These are phyloP conservation scores for Angomonas ambiguus DNA, from an alignment of 208 protist genomes.

Conservation along the genomic window DNA sequence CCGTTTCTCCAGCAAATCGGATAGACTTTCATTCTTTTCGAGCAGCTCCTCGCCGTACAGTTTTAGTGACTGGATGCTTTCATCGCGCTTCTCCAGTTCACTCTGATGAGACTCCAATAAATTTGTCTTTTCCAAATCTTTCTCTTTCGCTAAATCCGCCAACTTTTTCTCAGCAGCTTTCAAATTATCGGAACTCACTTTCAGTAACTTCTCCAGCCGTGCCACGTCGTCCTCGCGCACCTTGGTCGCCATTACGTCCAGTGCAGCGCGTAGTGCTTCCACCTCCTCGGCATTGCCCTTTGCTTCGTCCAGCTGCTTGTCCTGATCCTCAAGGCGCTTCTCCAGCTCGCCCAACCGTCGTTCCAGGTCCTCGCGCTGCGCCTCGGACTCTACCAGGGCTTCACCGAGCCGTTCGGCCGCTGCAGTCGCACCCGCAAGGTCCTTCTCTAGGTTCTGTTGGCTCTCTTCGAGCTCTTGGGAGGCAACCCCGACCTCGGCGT, in stretches of 20 bases:
- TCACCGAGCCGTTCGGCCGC: background rate
- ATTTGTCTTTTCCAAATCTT: too few relatives aligned
- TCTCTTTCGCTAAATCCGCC: background rate
- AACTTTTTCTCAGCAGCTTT: background rate
- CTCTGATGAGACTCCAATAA: too few relatives aligned
- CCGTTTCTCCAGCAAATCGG: background rate
- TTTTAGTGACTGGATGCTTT: too few relatives aligned
- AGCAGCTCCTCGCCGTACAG: background rate
- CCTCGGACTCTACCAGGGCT: background rate
- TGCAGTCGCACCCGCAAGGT: background rate
- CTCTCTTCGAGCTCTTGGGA: conserved; percentile 20
- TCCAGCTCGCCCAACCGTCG: conserved; percentile 14
- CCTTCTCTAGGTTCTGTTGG: conserved; percentile 18
- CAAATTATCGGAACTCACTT: too few relatives aligned
- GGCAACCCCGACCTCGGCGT: conserved; percentile 35
- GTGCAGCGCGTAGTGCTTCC: too few relatives aligned
- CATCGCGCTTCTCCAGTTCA: too few relatives aligned
- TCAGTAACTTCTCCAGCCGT: background rate
- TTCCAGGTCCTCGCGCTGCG: background rate
- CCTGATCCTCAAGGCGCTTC: conserved; percentile 5
- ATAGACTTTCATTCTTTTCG: background rate
- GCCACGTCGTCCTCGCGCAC: background rate
- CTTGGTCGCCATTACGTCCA: background rate
- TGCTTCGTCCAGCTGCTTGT: conserved; percentile 15
- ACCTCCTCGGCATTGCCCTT: too few relatives aligned